phyloP scores from a whole-genome alignment of 2,329 filamentous ascomycete genomes.

The Colletotrichum somersetense region DNA sequence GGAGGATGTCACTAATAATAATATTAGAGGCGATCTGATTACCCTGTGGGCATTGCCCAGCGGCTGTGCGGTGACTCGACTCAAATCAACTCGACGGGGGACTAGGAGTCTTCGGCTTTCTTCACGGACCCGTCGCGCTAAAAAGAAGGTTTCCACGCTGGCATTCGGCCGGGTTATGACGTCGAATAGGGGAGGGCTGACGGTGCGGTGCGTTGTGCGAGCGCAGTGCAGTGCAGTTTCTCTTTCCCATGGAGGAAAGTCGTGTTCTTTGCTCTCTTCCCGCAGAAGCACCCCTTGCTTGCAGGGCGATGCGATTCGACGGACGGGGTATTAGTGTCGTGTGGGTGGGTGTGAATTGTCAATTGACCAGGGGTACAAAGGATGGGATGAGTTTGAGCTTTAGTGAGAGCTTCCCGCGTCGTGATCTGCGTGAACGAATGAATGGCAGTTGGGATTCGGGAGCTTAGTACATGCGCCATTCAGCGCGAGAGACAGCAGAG shows the following conservation, averaged over 20 bases:
- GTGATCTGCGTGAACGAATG: neutral
- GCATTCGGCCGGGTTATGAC: constrained; percentile 34
- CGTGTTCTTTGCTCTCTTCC: constrained; percentile 13
- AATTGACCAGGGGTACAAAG: constrained; percentile 5
- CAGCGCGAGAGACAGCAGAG: constrained; percentile 3
- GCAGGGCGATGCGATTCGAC: constrained; percentile 29
- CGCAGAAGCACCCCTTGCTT: neutral
- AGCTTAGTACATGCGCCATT: neutral
- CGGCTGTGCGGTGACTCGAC: constrained; percentile 5
- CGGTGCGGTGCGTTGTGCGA: neutral
- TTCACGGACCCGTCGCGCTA: constrained; percentile 35
- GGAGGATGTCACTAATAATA: constrained; percentile 32
- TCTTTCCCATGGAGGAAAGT: constrained; percentile 20
- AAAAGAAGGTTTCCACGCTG: constrained; percentile 34
- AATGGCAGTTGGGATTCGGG: neutral
- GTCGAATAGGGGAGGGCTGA: constrained; percentile 11
- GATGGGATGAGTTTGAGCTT: constrained; percentile 16
- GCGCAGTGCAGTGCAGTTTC: constrained; percentile 5
- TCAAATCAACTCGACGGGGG: constrained; percentile 15
- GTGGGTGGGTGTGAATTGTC: constrained; percentile 18
- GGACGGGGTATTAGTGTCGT: neutral
- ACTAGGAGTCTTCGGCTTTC: constrained; percentile 20
- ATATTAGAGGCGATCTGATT: constrained; percentile 1
- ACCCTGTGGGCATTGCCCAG: constrained; percentile 21
- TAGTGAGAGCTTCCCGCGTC: neutral